Conservation (phyloP, 192 early-diverging fungal species). For the Backusella psychrophila region DNA sequence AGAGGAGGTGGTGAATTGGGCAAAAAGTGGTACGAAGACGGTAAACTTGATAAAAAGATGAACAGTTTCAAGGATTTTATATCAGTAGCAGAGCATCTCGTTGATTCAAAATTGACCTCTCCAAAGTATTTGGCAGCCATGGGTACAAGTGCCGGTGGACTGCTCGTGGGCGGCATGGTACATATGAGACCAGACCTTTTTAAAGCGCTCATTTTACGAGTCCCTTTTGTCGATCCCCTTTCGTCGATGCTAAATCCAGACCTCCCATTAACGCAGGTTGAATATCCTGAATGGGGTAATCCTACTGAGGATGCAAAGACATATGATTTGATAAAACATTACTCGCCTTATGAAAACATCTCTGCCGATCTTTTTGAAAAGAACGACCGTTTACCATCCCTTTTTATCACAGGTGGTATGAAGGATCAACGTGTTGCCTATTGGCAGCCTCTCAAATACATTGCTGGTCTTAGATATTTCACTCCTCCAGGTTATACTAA, state of each 20-base stretch:
- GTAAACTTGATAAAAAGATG: slow-evolving; percentile 65
- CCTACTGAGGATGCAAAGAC: slow-evolving; percentile 46
- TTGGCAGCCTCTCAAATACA: slow-evolving; percentile 87
- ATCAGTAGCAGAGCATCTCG: slow-evolving; percentile 60
- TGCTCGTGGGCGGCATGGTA: slow-evolving; percentile 68
- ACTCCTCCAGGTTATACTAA: slow-evolving; percentile 23
- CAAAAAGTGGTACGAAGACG: slow-evolving; percentile 72
- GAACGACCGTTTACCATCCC: slow-evolving; percentile 43
- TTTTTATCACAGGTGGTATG: slow-evolving; percentile 75
- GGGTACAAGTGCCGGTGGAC: slow-evolving; percentile 77
- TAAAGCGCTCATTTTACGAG: slow-evolving; percentile 69
- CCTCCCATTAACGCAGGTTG: slow-evolving; percentile 69
- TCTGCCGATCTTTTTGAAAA: background rate
- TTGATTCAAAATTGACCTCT: slow-evolving; percentile 55
- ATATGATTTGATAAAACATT: slow-evolving; percentile 57
- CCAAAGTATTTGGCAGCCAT: slow-evolving; percentile 58
- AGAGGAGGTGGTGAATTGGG: slow-evolving; percentile 82
- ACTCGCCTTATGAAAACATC: slow-evolving; percentile 74
- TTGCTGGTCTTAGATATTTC: slow-evolving; percentile 60
- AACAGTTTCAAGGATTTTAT: slow-evolving; percentile 77
- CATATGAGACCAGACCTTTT: slow-evolving; percentile 59
- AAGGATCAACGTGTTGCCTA: slow-evolving; percentile 78
- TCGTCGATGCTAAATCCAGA: slow-evolving; percentile 79
- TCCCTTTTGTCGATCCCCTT: slow-evolving; percentile 86
- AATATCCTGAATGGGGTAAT: slow-evolving; percentile 78